Evolutionary conservation across 2,329 filamentous ascomycete genomes (phyloP).

Genomic region (Neofusicoccum cordaticola): DNA sequence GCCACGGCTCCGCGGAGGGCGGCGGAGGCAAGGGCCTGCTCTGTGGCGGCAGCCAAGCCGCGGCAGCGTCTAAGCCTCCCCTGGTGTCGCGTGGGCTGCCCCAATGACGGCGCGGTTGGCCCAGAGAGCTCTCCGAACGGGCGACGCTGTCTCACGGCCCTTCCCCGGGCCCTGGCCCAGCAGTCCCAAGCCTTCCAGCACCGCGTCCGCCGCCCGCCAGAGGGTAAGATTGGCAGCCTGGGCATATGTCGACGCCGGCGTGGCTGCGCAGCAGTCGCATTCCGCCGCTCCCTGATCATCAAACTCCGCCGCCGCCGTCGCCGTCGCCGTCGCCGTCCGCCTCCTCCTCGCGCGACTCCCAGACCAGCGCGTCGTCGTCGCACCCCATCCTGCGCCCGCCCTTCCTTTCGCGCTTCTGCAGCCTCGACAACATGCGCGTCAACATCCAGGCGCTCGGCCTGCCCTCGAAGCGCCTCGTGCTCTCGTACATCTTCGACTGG

Average conservation of each 20-base stretch:
- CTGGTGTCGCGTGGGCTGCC: background rate
- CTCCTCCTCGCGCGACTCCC: background rate
- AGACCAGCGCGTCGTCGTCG: background rate
- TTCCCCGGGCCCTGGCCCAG: background rate
- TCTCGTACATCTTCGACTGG: constrained; percentile 75
- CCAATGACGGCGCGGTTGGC: background rate
- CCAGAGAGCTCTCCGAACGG: too few species aligned
- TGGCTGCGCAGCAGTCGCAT: background rate
- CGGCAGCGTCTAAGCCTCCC: background rate
- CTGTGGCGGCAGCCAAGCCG: background rate
- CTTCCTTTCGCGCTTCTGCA: background rate
- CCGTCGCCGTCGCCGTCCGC: background rate
- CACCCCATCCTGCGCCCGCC: background rate
- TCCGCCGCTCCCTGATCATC: background rate
- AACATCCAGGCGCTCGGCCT: constrained; percentile 18
- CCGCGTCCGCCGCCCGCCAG: background rate
- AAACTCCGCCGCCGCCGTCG: background rate
- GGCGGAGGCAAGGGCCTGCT: background rate
- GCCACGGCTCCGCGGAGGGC: background rate
- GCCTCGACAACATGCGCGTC: background rate
- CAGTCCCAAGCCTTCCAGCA: background rate
- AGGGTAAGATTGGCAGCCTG: constrained; percentile 7
- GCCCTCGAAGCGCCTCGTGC: constrained; percentile 52
- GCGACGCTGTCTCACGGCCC: background rate
- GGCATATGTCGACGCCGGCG: background rate